Percentiles rank a stretch among this genome's conserved stretches.
phyloP scores from a whole-genome alignment of 208 protist species.

The Tetramitus jugosus region DNA sequence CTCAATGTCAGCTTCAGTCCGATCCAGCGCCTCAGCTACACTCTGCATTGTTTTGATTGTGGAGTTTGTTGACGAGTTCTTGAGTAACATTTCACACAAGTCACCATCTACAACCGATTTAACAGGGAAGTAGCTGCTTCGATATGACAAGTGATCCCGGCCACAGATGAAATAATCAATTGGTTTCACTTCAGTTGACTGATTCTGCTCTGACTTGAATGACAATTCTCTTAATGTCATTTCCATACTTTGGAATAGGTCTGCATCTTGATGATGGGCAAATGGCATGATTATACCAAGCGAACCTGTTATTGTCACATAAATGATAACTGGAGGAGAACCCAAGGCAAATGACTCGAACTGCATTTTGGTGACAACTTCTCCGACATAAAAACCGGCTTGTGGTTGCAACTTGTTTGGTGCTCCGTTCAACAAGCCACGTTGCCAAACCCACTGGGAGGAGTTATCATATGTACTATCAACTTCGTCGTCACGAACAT shows the following conservation, averaged over 20 bases:
- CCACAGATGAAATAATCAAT: constrained; percentile 44
- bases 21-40: constrained; percentile 57
- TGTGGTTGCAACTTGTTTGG: constrained; percentile 48
- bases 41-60: constrained; percentile 36
- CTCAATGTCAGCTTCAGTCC: constrained; percentile 49
- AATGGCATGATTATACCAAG: constrained; percentile 54
- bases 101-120: constrained; percentile 76
- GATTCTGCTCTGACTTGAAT: too few species aligned
- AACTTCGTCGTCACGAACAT: constrained; percentile 47
- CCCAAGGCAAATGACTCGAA: constrained; percentile 44
- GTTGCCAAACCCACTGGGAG: constrained; percentile 30
- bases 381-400: constrained; percentile 62
- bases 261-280: constrained; percentile 53
- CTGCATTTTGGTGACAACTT: constrained; percentile 54
- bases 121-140: constrained; percentile 69
- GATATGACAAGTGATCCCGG: constrained; percentile 63
- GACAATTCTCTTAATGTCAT: constrained; percentile 59
- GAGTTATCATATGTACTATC: constrained; percentile 25
- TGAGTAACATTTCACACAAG: constrained; percentile 63
- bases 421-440: constrained; percentile 47
- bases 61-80: constrained; percentile 30
- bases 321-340: constrained; percentile 39
- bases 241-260: constrained; percentile 67
- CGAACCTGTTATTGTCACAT: constrained; percentile 49
- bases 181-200: constrained; percentile 49